phyloP scores from a whole-genome alignment of 805 yeast genomes.

The Yamadazyma laniorum region DNA sequence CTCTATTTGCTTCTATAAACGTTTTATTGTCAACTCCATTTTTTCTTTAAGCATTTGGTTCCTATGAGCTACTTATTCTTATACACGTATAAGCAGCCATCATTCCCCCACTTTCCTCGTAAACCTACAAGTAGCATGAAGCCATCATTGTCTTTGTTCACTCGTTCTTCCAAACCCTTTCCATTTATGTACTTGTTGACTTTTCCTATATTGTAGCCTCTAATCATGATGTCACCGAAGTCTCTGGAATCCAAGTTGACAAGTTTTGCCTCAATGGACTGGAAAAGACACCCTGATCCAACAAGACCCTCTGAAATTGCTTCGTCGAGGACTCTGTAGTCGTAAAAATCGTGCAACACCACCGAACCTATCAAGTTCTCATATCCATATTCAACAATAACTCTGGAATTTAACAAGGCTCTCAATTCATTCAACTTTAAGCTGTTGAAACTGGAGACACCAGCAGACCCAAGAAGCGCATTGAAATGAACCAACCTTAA shows the following conservation, averaged over 20 bases:
- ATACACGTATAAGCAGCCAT: slow-evolving; percentile 64
- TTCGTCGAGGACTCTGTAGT: slow-evolving; percentile 49
- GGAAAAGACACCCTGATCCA: slow-evolving; percentile 57
- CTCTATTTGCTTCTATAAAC: no score
- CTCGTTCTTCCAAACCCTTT: slow-evolving; percentile 13
- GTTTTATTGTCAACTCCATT: background rate
- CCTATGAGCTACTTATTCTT: background rate
- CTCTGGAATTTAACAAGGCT: slow-evolving; percentile 47
- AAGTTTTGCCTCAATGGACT: slow-evolving; percentile 59
- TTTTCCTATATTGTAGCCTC: slow-evolving; percentile 70
- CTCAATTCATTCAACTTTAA: slow-evolving; percentile 41
- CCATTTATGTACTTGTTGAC: slow-evolving; percentile 20
- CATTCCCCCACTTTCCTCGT: slow-evolving; percentile 61
- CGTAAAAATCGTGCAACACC: slow-evolving; percentile 57
- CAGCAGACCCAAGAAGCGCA: slow-evolving; percentile 21
- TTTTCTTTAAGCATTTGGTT: slow-evolving; percentile 1
- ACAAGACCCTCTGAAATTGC: slow-evolving; percentile 22
- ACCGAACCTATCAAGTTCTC: slow-evolving; percentile 56
- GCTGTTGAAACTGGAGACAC: slow-evolving; percentile 7
- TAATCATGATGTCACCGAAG: slow-evolving; percentile 50
- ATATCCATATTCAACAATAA: slow-evolving; percentile 49
- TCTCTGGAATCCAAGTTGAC: slow-evolving; percentile 33
- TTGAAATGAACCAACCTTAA: slow-evolving; percentile 43
- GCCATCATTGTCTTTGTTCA: slow-evolving; percentile 23
- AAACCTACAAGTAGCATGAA: slow-evolving; percentile 48